Percentiles rank a stretch among this genome's conserved stretches.
Evolutionary conservation across 2,329 filamentous ascomycete species (phyloP).

Genomic region (Metarhizium humberi): DNA sequence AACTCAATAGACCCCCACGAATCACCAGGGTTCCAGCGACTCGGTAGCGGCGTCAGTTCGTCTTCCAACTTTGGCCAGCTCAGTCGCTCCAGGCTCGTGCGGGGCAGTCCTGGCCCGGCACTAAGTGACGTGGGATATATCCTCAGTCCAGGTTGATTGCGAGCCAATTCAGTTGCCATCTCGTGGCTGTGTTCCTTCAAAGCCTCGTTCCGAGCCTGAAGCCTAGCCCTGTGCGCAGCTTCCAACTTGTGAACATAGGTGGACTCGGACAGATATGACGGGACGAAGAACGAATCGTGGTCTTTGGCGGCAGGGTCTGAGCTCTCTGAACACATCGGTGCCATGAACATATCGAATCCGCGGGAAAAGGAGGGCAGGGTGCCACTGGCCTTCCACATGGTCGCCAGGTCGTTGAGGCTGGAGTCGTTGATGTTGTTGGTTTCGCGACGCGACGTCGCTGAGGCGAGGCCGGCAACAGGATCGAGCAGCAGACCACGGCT

Average conservation of each 20-base stretch:
- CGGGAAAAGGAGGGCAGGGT: slow-evolving; percentile 39
- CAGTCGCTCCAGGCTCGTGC: slow-evolving; percentile 72
- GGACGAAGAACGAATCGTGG: slow-evolving; percentile 58
- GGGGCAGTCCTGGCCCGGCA: slow-evolving; percentile 67
- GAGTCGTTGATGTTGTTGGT: slow-evolving; percentile 23
- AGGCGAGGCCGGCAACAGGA: slow-evolving; percentile 4
- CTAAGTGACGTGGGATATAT: slow-evolving; percentile 27
- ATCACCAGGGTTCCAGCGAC: slow-evolving; percentile 73
- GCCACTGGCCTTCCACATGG: slow-evolving; percentile 14
- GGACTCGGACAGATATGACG: slow-evolving; percentile 73
- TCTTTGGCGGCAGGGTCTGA: slow-evolving; percentile 12
- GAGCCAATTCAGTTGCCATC: background rate
- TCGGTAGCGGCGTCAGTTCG: slow-evolving; percentile 59
- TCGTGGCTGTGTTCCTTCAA: background rate
- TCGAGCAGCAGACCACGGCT: slow-evolving; percentile 24
- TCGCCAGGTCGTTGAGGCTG: slow-evolving; percentile 17
- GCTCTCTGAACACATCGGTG: slow-evolving; percentile 18
- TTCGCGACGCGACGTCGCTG: slow-evolving; percentile 2
- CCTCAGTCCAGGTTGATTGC: background rate
- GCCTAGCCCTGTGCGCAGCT: slow-evolving; percentile 55
- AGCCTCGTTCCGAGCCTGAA: slow-evolving; percentile 32
- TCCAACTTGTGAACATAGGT: slow-evolving; percentile 70
- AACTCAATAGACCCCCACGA: slow-evolving; percentile 68
- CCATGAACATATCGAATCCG: slow-evolving; percentile 42
- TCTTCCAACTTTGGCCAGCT: slow-evolving; percentile 46